Conservation (phyloP, 441 rosid genomes). For the Euphorbia celastroides region DNA sequence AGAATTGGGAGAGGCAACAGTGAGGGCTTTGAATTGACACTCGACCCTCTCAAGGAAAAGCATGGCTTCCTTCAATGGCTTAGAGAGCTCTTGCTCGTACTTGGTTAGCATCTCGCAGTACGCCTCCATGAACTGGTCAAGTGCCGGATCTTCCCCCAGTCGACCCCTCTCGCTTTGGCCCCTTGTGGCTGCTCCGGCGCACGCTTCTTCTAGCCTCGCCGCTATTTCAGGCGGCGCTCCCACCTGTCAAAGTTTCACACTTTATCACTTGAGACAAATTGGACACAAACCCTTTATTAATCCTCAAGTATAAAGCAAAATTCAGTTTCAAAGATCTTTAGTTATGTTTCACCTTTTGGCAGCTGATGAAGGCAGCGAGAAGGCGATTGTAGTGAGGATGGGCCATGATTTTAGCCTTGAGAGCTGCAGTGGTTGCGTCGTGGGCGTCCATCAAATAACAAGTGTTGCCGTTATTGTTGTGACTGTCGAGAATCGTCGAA, state of each 20-base stretch:
- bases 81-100: conserved; percentile 92
- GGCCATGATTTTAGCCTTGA: conserved; percentile 84
- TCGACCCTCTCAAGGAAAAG: conserved; percentile 76
- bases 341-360: conserved; percentile 71
- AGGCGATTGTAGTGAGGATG: conserved; percentile 95
- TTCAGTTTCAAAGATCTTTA: conserved; percentile 15
- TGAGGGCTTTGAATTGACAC: conserved; percentile 76
- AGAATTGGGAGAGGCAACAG: conserved; percentile 44
- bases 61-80: conserved; percentile 93
- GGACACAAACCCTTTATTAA: background rate
- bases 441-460: conserved; percentile 50
- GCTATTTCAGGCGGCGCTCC: conserved; percentile 95
- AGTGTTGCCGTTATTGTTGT: conserved; percentile 21
- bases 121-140: conserved; percentile 99
- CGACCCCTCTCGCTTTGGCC: conserved; percentile 29
- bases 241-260: conserved; percentile 38
- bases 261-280: conserved; percentile 16
- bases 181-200: conserved; percentile 46
- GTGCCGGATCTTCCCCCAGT: conserved; percentile 89
- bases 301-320: conserved; percentile 8
- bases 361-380: conserved; percentile 73
- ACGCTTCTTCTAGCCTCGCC: conserved; percentile 71
- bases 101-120: conserved; percentile 97
- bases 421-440: conserved; percentile 29
- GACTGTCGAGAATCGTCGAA: conserved; percentile 37